These are phyloP conservation scores for Bremia lactucae DNA, from an alignment of 352 stramenopile genomes.

Conservation along the genomic window DNA sequence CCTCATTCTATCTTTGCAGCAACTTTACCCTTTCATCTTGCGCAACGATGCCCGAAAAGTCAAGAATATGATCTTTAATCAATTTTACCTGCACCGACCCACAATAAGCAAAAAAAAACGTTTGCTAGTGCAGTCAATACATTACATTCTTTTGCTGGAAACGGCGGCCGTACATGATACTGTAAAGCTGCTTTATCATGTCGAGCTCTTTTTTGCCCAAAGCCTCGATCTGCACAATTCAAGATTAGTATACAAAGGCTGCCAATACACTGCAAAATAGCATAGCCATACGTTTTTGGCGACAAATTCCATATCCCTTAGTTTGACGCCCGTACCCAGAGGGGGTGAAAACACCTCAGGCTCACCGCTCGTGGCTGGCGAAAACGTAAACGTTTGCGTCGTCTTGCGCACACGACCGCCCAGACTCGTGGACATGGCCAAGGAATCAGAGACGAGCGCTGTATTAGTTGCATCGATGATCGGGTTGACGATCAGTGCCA, in stretches of 20 bases:
- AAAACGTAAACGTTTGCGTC: constrained; percentile 60
- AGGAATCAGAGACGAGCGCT: background rate
- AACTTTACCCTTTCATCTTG: constrained; percentile 50
- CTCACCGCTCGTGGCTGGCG: constrained; percentile 34
- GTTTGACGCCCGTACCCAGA: constrained; percentile 34
- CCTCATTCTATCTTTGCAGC: too few relatives aligned
- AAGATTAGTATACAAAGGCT: background rate
- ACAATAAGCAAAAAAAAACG: background rate
- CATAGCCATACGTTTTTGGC: constrained; percentile 27
- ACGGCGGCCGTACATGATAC: constrained; percentile 61
- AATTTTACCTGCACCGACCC: constrained; percentile 37
- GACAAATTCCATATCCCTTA: constrained; percentile 55
- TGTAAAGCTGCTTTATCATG: constrained; percentile 72
- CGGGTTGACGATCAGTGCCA: constrained; percentile 7
- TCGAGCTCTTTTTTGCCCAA: constrained; percentile 65
- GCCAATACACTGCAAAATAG: background rate
- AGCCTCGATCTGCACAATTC: constrained; percentile 32
- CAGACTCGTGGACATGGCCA: constrained; percentile 13
- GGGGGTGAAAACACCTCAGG: constrained; percentile 55
- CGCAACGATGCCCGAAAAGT: constrained; percentile 57
- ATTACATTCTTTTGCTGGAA: constrained; percentile 75
- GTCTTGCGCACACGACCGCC: constrained; percentile 46
- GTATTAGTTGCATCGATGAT: constrained; percentile 1
- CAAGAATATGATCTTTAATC: constrained; percentile 75
- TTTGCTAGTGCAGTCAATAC: background rate